Evolutionary conservation across 1,139 yeast genomes (phyloP).

Genomic region (Yamadazyma buinensis): DNA sequence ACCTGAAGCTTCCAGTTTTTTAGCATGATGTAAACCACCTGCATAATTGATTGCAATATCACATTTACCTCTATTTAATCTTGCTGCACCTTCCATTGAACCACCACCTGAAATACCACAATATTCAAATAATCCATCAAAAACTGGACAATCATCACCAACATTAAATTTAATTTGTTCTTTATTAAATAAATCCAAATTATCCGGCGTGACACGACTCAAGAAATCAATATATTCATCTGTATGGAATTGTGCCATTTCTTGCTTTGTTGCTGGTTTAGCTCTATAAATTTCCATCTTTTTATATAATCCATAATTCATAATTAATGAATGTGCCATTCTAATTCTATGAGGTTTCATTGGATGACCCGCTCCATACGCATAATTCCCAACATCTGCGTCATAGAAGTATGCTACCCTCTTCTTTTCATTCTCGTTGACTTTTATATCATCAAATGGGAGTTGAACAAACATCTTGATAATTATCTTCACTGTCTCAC

Average conservation of each 20-base stretch:
- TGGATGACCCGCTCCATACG: slow-evolving; percentile 98
- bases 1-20: slow-evolving; percentile 90
- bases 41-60: slow-evolving; percentile 98
- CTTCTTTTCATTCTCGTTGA: slow-evolving; percentile 38
- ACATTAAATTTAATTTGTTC: slow-evolving; percentile 94
- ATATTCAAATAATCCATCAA: slow-evolving; percentile 91
- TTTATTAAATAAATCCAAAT: slow-evolving; percentile 83
- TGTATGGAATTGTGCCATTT: slow-evolving; percentile 97
- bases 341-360: slow-evolving; percentile 98
- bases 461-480: slow-evolving; percentile 37
- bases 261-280: slow-evolving; percentile 97
- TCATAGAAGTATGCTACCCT: slow-evolving; percentile 48
- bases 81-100: slow-evolving; percentile 86
- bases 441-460: slow-evolving; percentile 46
- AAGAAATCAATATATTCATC: slow-evolving; percentile 95
- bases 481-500: too few species aligned
- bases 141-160: slow-evolving; percentile 97
- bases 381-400: slow-evolving; percentile 94
- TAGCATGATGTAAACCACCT: slow-evolving; percentile 97
- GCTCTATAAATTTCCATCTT: slow-evolving; percentile 97
- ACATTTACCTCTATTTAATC: slow-evolving; percentile 76
- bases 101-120: slow-evolving; percentile 88
- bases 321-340: slow-evolving; percentile 95
- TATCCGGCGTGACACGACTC: slow-evolving; percentile 92
- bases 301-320: slow-evolving; percentile 95